Evolutionary conservation across 192 early-diverging fungal species (phyloP).

Genomic region (Paraglomus brasilianum): DNA sequence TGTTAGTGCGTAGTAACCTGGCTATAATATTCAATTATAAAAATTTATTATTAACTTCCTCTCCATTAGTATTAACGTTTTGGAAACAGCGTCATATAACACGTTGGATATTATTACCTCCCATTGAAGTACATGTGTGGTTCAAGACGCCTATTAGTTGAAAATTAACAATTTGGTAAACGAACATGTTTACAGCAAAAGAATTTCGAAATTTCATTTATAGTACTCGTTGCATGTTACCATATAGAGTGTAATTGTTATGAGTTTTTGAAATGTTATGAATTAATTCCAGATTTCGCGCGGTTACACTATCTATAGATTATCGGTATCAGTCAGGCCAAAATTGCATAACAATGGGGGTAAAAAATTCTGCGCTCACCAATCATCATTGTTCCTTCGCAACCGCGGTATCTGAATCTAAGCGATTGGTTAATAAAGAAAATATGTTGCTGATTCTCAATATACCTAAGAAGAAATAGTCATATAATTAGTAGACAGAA

Average conservation of each 20-base stretch:
- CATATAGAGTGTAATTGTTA: slow-evolving; percentile 55
- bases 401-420: slow-evolving; percentile 55
- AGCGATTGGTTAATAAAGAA: slow-evolving; percentile 52
- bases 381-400: slow-evolving; percentile 50
- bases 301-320: slow-evolving; percentile 54
- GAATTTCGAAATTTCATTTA: background rate
- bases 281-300: slow-evolving; percentile 62
- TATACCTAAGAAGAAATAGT: slow-evolving; percentile 37
- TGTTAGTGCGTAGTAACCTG: slow-evolving; percentile 70
- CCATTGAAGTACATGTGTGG: slow-evolving; percentile 66
- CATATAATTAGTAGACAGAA: background rate
- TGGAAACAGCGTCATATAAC: background rate
- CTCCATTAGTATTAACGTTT: background rate
- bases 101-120: slow-evolving; percentile 31
- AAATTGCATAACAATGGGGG: too few relatives aligned
- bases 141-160: slow-evolving; percentile 43
- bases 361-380: background rate
- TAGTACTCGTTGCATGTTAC: slow-evolving; percentile 20
- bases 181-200: background rate
- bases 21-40: slow-evolving; percentile 43
- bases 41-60: slow-evolving; percentile 31
- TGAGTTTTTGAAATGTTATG: slow-evolving; percentile 48
- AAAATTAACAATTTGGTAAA: background rate
- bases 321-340: background rate
- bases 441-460: slow-evolving; percentile 51